Base-by-base conservation (phyloP, 208 protist genomes). In the Zelonia costaricensis region DNA sequence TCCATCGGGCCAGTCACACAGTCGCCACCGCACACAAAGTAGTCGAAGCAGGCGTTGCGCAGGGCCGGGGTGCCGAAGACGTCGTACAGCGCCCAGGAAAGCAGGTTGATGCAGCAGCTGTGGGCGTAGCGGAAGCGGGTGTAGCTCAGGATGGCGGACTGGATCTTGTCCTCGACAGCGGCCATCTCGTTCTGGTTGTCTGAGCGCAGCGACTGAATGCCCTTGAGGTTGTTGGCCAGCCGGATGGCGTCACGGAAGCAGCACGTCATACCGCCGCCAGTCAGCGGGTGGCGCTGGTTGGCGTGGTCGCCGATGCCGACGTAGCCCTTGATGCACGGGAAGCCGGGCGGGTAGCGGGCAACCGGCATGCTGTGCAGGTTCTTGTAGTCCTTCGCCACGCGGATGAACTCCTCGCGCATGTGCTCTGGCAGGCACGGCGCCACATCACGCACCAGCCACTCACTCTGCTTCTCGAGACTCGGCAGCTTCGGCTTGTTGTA, bases 251-350 rank as follows among this genome's bases (percentile, higher is more conserved):
- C 96, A 22, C 79, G 78, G 66, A 98, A 91, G 22, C 83, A 88
- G 54, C 97, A 91, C 15, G 88, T 95, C 89, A 96, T 96, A 66
- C 93, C 88, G 33, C 86, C 92, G 55, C 96, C 96, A 7, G 94
- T 98, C 15, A 98, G 76, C 15, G 94, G 92, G 79, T 98, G 89
- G 36, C 96, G 85, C 80, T 97, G 93, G 81, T 98, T 98, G 53
- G 86, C 81, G 60, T 97, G 89, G 69, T 98, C 96, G 38, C 96
- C 96, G 48, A 98, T 77, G 46, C 91, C 75, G 2, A 98, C 66
- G 49, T 93, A 95, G 67, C 96, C 95, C 59, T 80, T 78, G 52
- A 86, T 82, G 62, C 64, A 78, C 22, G 82, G 78, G 56, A 88
- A 90, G 31, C 76, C 81, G 27, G 87, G 64, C 47, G 85, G 78